A percentile compares a stretch with the other conserved stretches of the same genome.
Conservation (phyloP, 768 basidiomycete genomes). For the Crucibulum laeve region DNA sequence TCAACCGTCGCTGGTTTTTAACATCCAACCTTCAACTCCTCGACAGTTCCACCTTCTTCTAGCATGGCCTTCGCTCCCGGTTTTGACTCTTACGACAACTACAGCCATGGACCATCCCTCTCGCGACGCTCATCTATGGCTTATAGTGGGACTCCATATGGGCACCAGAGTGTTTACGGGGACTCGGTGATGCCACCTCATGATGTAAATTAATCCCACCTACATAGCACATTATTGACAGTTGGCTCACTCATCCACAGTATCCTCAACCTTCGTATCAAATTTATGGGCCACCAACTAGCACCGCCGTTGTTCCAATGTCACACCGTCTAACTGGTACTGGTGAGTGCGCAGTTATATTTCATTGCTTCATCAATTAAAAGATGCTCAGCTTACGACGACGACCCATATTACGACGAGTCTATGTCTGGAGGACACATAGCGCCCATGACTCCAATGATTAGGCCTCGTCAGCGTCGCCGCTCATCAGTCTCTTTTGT, state of each 20-base stretch:
- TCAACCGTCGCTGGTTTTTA: neutral
- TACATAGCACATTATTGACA: constrained; percentile 5
- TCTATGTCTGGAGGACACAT: constrained; percentile 41
- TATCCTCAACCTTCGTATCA: constrained; percentile 45
- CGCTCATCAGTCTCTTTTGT: constrained; percentile 50
- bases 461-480: constrained; percentile 36
- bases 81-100: constrained; percentile 21
- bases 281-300: constrained; percentile 35
- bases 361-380: constrained; percentile 5
- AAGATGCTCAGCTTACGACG: constrained; percentile 31
- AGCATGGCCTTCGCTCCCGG: constrained; percentile 15
- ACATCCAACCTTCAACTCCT: constrained; percentile 1
- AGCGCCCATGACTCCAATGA: constrained; percentile 28
- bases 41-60: constrained; percentile 2
- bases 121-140: constrained; percentile 37
- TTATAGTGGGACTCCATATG: constrained; percentile 28
- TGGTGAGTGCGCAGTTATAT: constrained; percentile 26
- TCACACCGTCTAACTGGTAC: constrained; percentile 35
- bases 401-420: constrained; percentile 45
- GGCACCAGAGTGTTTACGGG: constrained; percentile 34
- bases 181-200: constrained; percentile 27
- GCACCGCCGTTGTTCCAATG: constrained; percentile 30
- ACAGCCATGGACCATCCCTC: constrained; percentile 16
- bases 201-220: constrained; percentile 28
- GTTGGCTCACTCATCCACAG: no score